phyloP scores from a whole-genome alignment of 2,329 filamentous ascomycete genomes.

The Pestalotiopsis sp. region DNA sequence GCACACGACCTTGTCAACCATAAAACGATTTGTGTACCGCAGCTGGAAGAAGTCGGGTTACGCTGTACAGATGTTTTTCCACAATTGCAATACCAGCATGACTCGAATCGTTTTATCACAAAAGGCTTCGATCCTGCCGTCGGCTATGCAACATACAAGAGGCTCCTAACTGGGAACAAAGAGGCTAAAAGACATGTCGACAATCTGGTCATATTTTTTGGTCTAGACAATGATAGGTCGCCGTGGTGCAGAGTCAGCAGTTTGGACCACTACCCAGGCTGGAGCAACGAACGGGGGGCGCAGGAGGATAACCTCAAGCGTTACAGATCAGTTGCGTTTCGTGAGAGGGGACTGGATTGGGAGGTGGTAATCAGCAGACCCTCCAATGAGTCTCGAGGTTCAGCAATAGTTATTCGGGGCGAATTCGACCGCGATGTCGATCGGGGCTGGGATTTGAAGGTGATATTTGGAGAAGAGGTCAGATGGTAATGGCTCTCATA shows the following conservation, averaged over 20 bases:
- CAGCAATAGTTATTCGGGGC: no score
- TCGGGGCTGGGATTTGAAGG: no score
- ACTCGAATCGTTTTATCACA: neutral
- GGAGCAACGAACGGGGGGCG: neutral
- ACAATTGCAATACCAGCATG: neutral
- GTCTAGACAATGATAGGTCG: no score
- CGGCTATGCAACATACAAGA: neutral
- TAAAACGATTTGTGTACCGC: neutral
- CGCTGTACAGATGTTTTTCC: neutral
- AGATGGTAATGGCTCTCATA: no score
- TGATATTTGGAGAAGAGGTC: no score
- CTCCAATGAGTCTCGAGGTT: neutral
- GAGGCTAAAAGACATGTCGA: neutral
- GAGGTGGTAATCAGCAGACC: neutral
- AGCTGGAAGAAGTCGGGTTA: neutral
- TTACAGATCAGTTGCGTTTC: neutral
- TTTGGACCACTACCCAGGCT: neutral
- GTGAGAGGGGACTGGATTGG: neutral
- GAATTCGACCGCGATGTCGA: no score
- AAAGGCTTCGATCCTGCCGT: neutral
- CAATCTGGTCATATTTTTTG: neutral
- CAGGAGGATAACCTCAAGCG: neutral
- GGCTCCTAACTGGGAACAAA: fast-evolving
- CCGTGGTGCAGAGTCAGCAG: neutral
- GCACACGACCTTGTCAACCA: neutral